A percentile compares a stretch with the other conserved stretches of the same genome.
phyloP scores from a whole-genome alignment of 2,329 filamentous ascomycete genomes.

The Aspergillus sp. region DNA sequence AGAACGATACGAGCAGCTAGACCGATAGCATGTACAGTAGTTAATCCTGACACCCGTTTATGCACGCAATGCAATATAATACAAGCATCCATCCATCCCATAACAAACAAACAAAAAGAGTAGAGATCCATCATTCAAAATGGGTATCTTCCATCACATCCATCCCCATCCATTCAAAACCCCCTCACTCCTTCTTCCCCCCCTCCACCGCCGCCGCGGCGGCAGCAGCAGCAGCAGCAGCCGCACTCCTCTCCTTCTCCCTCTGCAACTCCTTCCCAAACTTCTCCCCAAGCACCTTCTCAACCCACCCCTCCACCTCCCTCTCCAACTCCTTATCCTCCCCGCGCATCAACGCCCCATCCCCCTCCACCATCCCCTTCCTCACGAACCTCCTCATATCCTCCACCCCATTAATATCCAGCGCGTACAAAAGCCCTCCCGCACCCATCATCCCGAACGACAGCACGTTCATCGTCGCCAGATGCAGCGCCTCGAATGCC shows the following conservation, averaged over 20 bases:
- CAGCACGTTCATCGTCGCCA: slow-evolving; percentile 84
- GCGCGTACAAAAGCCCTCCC: slow-evolving; percentile 73
- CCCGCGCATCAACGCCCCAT: slow-evolving; percentile 36
- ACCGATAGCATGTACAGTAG: slow-evolving; percentile 8
- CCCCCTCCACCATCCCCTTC: slow-evolving; percentile 61
- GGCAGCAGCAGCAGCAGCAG: background rate
- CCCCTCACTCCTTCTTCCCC: slow-evolving; percentile 5
- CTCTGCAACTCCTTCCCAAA: slow-evolving; percentile 46
- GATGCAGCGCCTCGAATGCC: slow-evolving; percentile 77
- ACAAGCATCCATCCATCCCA: background rate
- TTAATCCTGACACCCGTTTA: no score
- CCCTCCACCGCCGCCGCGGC: background rate
- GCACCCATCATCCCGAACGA: slow-evolving; percentile 73
- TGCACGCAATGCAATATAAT: background rate
- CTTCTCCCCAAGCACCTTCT: slow-evolving; percentile 48
- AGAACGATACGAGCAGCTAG: slow-evolving; percentile 51
- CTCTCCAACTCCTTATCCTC: slow-evolving; percentile 45
- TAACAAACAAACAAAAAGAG: background rate
- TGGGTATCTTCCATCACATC: background rate
- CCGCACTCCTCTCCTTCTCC: slow-evolving; percentile 21
- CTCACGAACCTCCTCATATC: slow-evolving; percentile 65
- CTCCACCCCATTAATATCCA: slow-evolving; percentile 71
- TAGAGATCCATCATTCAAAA: background rate
- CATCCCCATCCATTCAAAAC: background rate
- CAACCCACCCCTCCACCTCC: slow-evolving; percentile 58